Evolutionary conservation across 495 filamentous ascomycete species (phyloP).

Genomic region (Pseudotulostoma volvatum): DNA sequence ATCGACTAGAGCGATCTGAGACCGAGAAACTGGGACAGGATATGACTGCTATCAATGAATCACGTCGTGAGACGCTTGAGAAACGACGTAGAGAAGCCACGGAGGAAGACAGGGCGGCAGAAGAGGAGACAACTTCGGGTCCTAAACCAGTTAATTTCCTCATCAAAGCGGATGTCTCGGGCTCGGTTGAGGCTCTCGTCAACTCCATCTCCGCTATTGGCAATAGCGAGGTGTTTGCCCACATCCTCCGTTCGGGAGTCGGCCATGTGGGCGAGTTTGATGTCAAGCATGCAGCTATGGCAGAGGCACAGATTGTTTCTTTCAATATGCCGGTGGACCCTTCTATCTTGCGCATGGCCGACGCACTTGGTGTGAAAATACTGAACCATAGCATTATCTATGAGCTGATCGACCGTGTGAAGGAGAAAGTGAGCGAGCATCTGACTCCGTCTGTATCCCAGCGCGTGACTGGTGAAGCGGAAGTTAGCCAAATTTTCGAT

Average conservation of each 20-base stretch:
- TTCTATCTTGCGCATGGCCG: conserved; percentile 51
- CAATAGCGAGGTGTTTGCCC: conserved; percentile 63
- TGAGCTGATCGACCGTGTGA: conserved; percentile 69
- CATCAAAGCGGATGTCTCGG: conserved; percentile 84
- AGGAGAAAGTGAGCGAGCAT: conserved; percentile 44
- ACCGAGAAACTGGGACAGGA: conserved; percentile 45
- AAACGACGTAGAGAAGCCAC: conserved; percentile 29
- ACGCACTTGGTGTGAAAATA: conserved; percentile 51
- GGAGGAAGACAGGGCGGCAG: conserved; percentile 23
- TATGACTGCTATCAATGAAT: conserved; percentile 59
- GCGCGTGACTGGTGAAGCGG: conserved; percentile 73
- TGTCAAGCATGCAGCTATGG: conserved; percentile 64
- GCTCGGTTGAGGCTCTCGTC: conserved; percentile 79
- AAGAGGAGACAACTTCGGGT: conserved; percentile 25
- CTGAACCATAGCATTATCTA: conserved; percentile 90
- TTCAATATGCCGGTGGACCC: conserved; percentile 69
- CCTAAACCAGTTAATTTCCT: conserved; percentile 60
- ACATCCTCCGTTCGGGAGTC: conserved; percentile 59
- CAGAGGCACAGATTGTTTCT: conserved; percentile 55
- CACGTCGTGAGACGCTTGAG: conserved; percentile 44
- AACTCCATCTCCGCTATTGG: conserved; percentile 58
- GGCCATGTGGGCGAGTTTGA: conserved; percentile 76
- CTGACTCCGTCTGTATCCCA: conserved; percentile 47
- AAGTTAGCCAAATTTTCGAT: conserved; percentile 64
- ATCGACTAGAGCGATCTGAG: conserved; percentile 49